A percentile compares a stretch with the other conserved stretches of the same genome.
phyloP scores from a whole-genome alignment of 306 rosid genomes.

The Lagenaria siceraria region DNA sequence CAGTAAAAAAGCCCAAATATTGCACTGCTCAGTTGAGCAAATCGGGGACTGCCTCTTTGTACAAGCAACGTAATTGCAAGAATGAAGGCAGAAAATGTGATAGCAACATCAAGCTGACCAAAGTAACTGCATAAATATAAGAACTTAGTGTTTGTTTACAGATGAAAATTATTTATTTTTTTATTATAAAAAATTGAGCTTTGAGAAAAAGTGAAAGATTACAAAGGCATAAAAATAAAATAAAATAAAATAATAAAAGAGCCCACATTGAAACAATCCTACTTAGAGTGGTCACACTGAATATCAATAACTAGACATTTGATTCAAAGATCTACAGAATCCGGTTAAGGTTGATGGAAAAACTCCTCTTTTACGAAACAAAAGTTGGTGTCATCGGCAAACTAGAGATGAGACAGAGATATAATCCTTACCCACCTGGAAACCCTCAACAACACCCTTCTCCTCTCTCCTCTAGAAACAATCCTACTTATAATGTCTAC shows the following conservation, averaged over 20 bases:
- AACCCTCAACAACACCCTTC: not conserved
- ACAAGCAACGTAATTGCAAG: constrained; percentile 67
- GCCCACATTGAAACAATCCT: not conserved
- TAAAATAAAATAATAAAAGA: no score
- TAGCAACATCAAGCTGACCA: constrained; percentile 87
- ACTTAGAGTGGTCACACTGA: no score
- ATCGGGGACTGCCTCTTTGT: constrained; percentile 89
- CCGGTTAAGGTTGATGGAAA: not conserved
- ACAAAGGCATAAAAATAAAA: not conserved
- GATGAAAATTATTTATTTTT: not conserved
- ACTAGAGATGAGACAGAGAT: not conserved
- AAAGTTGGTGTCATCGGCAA: not conserved
- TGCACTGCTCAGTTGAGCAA: constrained; percentile 89
- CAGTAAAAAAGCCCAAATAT: constrained; percentile 88
- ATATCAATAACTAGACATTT: no score
- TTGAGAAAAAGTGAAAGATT: not conserved
- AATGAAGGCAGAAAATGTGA: constrained; percentile 82
- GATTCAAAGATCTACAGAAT: no score
- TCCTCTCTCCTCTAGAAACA: not conserved
- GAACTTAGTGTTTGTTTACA: not conserved
- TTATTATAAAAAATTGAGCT: no score
- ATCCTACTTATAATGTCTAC: not conserved
- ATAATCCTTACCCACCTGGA: not conserved
- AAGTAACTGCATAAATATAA: constrained; percentile 45
- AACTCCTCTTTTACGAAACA: not conserved